Base-by-base conservation (phyloP, 73 alveolate species). In the Paramecium primaurelia region DNA sequence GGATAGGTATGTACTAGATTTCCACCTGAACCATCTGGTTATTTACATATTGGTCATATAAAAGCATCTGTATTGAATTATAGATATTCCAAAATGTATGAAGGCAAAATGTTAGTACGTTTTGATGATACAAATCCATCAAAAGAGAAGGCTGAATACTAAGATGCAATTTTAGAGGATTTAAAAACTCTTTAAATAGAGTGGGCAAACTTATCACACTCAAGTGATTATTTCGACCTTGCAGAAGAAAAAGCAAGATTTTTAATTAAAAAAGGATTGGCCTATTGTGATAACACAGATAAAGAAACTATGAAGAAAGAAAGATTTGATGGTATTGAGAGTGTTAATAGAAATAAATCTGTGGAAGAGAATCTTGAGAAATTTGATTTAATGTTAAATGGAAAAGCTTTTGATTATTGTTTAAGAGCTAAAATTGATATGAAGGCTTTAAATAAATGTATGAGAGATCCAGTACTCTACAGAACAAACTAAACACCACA, bases 111-210 rank as follows among this genome's bases (percentile, higher is more conserved):
- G 99, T 96, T 98, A 45, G 93, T 98, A 88, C 95, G 99, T 91
- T 98, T 98, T 92, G 99, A 98, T 92, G 99, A 98, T 93, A 98
- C 99, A 20, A 98, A 98, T 96, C 99, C 99, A 34, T 83, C 93
- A 71, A 98, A 98, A 77, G 99, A 97, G 88, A 80, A 77, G 14
- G 97, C 95, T 49, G 99, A 98, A 95, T 98, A 94, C 87, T 98
- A 93, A 54, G 99, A 97, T 71, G 96, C 95, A 49, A 97, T 97
- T 88, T 93, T 83, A 36, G 92, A 94, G 34, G 99, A 97, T 93
- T 92, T 97, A 71, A 86, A 95, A 84, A 94, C 97, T 38, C 89
- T 96, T 32, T 97, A 96, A 49, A 95, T 98, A 30, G 88, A 71
- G 47, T 99, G 99, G 49, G 98, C 97, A 93, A 32, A 69, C 59